Base-by-base conservation (phyloP, 306 rosid genomes). In the Quercus rubra region DNA sequence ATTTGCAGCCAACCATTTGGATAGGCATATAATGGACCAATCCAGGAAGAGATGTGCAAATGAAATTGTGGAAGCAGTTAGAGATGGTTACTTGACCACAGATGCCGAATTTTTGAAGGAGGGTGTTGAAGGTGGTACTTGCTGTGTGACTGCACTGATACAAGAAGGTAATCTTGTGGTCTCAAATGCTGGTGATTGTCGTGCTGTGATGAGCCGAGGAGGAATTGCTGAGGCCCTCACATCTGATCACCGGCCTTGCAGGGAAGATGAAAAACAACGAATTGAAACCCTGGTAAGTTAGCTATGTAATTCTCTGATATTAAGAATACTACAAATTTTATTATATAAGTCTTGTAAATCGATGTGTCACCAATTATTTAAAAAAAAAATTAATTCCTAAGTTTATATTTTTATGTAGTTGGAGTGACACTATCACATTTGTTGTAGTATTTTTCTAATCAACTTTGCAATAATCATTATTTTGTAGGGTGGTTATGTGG, bases 131-230 rank as follows among this genome's bases (percentile, higher is more conserved):
- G 82, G 89, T 38, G 92, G 90, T 11, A 78, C 92, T 5, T 84
- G 89, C 70, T 86, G 88, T 76, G 88, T 77, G 69, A 77, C 90
- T 23, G 88, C 87, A 5, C 74, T 86, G 74, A 82, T 88, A 4
- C 81, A 71, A 18, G 80, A 82, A 17, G 81, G 85, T 19, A 67
- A 71, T 51, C 87, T 88, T 1, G 84, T 77, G 63, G 89, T 86
- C 78, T 88, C 92, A 3, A 86, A 88, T 21, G 86, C 79, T 1
- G 89, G 92, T 38, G 90, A 88, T 35, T 88, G 90, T 38, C 90
- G 90, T n/a, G 92, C 92, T 0, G 90, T 88, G 19, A 69, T 88
- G 82, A 86, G 92, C 58, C 66, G 85, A 57, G 77, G 79, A 49
- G 92, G 89, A 28, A 76, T 56, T 31, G 92, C 92, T 0, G 89